Evolutionary conservation across 805 yeast genomes (phyloP).

Genomic region (Scheffersomyces coipomensis): DNA sequence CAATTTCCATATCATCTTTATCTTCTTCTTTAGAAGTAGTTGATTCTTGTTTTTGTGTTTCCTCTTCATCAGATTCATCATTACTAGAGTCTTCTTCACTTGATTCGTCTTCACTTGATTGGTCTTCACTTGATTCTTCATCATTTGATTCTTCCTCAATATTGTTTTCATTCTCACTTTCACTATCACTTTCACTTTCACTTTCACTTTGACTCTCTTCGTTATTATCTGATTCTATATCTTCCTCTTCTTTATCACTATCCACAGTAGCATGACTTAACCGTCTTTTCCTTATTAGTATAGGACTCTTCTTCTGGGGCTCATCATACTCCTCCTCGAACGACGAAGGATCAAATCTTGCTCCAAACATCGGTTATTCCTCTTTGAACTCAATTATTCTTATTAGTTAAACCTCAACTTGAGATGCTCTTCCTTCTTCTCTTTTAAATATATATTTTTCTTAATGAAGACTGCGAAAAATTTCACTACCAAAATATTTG

Average conservation of each 20-base stretch:
- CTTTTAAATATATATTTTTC: background rate
- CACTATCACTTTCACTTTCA: slow-evolving; percentile 11
- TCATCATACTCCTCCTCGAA: slow-evolving; percentile 4
- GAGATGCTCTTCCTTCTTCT: background rate
- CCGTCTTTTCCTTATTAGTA: slow-evolving; percentile 15
- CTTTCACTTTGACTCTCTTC: slow-evolving; percentile 9
- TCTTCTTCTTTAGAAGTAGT: slow-evolving; percentile 9
- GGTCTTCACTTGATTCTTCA: background rate
- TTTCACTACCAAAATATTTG: background rate
- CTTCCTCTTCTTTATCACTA: slow-evolving; percentile 4
- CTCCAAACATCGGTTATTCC: slow-evolving; percentile 52
- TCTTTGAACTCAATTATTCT: background rate
- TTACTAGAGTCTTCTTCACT: background rate
- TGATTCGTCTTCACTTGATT: background rate
- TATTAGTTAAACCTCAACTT: background rate
- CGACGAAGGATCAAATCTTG: slow-evolving; percentile 56
- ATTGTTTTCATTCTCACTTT: slow-evolving; percentile 9
- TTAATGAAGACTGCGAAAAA: background rate
- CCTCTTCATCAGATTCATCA: slow-evolving; percentile 5
- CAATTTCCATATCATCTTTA: slow-evolving; percentile 1
- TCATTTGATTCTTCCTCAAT: slow-evolving; percentile 7
- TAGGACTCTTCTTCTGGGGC: background rate
- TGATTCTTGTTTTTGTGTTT: slow-evolving; percentile 6
- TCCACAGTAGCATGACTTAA: slow-evolving; percentile 10
- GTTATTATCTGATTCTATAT: background rate